Conservation (phyloP, 2,329 filamentous ascomycete genomes). For the Nemania abortiva region DNA sequence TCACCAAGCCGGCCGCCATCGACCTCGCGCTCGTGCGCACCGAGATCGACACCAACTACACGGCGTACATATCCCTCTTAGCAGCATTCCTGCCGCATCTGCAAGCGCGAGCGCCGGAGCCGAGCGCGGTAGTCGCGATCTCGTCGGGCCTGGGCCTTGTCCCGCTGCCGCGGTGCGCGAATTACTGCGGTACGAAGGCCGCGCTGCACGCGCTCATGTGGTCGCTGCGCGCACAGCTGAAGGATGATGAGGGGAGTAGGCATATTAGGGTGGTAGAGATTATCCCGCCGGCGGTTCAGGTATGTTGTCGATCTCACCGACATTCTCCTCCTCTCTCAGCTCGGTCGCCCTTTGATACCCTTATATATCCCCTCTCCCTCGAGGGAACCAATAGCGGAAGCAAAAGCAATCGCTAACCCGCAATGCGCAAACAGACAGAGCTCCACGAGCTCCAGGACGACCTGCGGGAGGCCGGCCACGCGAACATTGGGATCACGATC, state of each 20-base stretch:
- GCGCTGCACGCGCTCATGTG: constrained; percentile 63
- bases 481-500: constrained; percentile 54
- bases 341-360: no score
- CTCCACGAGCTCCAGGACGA: constrained; percentile 52
- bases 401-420: not conserved
- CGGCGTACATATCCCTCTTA: constrained; percentile 58
- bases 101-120: constrained; percentile 38
- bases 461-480: constrained; percentile 50
- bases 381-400: no score
- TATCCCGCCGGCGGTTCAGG: constrained; percentile 58
- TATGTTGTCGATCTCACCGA: not conserved
- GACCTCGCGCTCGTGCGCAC: constrained; percentile 54
- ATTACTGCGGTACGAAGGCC: constrained; percentile 67
- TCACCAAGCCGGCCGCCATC: constrained; percentile 56
- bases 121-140: constrained; percentile 52
- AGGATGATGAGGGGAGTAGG: constrained; percentile 42
- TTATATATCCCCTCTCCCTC: no score
- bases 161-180: constrained; percentile 59
- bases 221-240: constrained; percentile 59
- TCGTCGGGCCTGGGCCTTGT: constrained; percentile 61
- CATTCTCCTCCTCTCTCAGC: no score
- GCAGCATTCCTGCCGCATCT: constrained; percentile 62
- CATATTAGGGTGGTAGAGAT: constrained; percentile 61
- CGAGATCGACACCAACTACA: constrained; percentile 63
- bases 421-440: constrained; percentile 16